Conservation (phyloP, 805 yeast genomes). For the Wickerhamiella kurtzmanii region DNA sequence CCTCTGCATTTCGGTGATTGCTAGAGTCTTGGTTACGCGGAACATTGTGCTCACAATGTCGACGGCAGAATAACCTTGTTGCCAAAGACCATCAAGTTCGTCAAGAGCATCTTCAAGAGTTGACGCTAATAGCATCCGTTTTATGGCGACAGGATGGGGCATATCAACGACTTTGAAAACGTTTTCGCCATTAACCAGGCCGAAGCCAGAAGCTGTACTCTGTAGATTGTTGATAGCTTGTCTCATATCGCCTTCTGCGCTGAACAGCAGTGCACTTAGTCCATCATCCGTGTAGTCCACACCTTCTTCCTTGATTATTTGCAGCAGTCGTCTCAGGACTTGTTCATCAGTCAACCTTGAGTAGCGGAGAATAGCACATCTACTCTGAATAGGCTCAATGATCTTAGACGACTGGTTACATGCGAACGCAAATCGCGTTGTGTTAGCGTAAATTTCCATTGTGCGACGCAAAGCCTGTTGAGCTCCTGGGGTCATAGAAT, state of each 20-base stretch:
- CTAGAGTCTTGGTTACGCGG: slow-evolving; percentile 68
- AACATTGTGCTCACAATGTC: slow-evolving; percentile 87
- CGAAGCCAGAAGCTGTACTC: slow-evolving; percentile 88
- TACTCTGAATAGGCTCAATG: slow-evolving; percentile 89
- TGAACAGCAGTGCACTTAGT: slow-evolving; percentile 77
- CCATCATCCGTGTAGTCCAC: slow-evolving; percentile 82
- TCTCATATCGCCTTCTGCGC: slow-evolving; percentile 98
- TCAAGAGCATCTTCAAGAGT: slow-evolving; percentile 54
- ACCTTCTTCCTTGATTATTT: slow-evolving; percentile 54
- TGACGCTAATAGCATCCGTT: slow-evolving; percentile 44
- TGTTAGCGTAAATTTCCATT: slow-evolving; percentile 89
- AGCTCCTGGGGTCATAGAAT: slow-evolving; percentile 93
- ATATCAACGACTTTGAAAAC: slow-evolving; percentile 93
- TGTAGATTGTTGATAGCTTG: slow-evolving; percentile 93
- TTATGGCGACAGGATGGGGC: slow-evolving; percentile 83
- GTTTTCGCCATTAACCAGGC: slow-evolving; percentile 76
- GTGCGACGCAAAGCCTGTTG: slow-evolving; percentile 90
- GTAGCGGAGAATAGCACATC: slow-evolving; percentile 89
- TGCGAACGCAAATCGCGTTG: slow-evolving; percentile 97
- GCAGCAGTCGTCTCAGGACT: slow-evolving; percentile 60
- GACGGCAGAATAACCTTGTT: slow-evolving; percentile 81
- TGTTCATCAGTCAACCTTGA: slow-evolving; percentile 72
- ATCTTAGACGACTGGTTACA: slow-evolving; percentile 90
- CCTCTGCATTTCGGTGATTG: slow-evolving; percentile 51
- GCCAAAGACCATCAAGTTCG: slow-evolving; percentile 60